Base-by-base conservation (phyloP, 805 yeast genomes). In the Saturnispora mendoncae region DNA sequence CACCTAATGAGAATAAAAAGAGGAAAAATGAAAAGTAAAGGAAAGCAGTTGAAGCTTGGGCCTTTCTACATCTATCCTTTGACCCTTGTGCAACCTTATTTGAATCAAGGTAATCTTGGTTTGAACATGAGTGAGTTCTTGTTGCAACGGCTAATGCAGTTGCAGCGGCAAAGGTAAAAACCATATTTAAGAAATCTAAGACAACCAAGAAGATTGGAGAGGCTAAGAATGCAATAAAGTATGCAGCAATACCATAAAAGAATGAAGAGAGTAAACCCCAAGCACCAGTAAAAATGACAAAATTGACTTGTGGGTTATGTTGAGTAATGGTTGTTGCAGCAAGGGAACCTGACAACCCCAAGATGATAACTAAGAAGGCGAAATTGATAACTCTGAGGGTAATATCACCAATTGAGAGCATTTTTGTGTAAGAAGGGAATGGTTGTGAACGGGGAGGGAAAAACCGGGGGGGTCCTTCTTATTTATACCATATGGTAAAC, bases 131-230 rank as follows among this genome's bases (percentile, higher is more conserved):
- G 73, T 87, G 96, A 50, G 71, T 72, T 65, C 88, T 78, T 59
- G 84, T 78, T 56, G 79, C 94, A 46, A 85, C 94, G 41, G 97
- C 97, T 59, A 92, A 70, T 40, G 95, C 95, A 45, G 94, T 78
- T 56, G 88, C 97, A 51, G 85, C 97, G 38, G 97, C 78, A 64
- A 92, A 85, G 43, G 95, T 79, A 79, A 92, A 92, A 53, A 88
- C 83, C 54, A 78, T 66, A 74, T 87, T 87, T 66, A 92, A 70
- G 68, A 86, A 80, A 71, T 92, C 98, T 58, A 85, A 68, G 43
- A 68, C 54, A 45, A 81, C 77, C 59, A 85, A 64, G 52, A 88
- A 62, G 39, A 84, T 63, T 52, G 97, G 97, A 82, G 94, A 84
- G 33, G 95, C 94, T 47, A 90, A 71, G 54, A 78, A 78, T 46